Base-by-base conservation (phyloP, 345 rosid genomes). In the Kernera saxatilis region DNA sequence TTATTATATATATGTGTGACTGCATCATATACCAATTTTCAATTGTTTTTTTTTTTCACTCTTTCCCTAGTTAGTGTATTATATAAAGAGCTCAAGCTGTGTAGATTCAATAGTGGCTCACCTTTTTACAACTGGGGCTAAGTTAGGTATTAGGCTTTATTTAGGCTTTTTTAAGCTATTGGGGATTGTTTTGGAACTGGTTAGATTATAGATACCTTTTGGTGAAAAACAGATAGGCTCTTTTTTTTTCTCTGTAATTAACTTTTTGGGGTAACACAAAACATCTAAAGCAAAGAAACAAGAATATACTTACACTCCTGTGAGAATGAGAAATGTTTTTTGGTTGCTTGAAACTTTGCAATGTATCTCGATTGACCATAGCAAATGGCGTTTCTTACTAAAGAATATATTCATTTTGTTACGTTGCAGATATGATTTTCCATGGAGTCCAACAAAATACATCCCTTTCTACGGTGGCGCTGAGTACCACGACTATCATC, bases 381-480 rank as follows among this genome's bases (percentile, higher is more conserved):
- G 10, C 15, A 40, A 41, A 41, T 8, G 69, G 37, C 2, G 36
- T 57, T 69, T 10, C 25, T 71, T 69, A 57, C 17, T 36, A 48
- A 46, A 15, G 7, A 1, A 29, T 25, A 18, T 18, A 29, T 33
- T 53, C 8, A 44, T 27, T 26, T 58, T 63, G 49, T 69, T 71
- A 2, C 29, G 2, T 44, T 69, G 81, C 82, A 91, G 96, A 53
- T 94, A 88, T 58, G 95, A 91, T 74, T 88, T 91, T 60, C 99
- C 96, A 21, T 94, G 99, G 99, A 63, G 64, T 81, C 88, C 90
- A 37, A 84, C 95, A 48, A 94, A 84, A 71, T 89, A 85, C 64
- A 89, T 94, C 23, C 99, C 99, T 37, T 94, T 94, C 76, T 94
- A 94, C 57, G 97, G 98, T 36, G 99, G 99, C 2, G 96, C 99